These are phyloP conservation scores for Solanum corneliomulleri DNA, from an alignment of 257 asterid genomes.

Conservation along the genomic window DNA sequence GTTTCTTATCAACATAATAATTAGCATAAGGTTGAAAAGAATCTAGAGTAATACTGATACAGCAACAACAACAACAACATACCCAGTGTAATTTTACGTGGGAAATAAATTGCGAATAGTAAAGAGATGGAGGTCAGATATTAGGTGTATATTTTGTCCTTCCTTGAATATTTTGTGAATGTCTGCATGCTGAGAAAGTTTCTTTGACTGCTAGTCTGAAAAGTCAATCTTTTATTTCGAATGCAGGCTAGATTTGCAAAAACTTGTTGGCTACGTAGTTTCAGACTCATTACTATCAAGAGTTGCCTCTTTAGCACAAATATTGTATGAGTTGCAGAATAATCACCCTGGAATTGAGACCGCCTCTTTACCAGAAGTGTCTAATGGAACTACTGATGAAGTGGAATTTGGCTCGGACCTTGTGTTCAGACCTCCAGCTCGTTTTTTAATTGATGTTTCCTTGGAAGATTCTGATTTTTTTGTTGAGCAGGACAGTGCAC, in stretches of 20 bases:
- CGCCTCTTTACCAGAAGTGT: constrained; percentile 17
- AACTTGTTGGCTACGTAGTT: constrained; percentile 50
- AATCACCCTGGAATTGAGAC: constrained; percentile 26
- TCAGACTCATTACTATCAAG: constrained; percentile 39
- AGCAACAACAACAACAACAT: background rate
- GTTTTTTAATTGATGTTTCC: constrained; percentile 61
- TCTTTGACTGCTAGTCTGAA: background rate
- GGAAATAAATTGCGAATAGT: background rate
- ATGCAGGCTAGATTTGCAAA: constrained; percentile 72
- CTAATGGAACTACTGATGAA: constrained; percentile 31
- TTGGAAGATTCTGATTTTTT: constrained; percentile 37
- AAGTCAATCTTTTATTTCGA: background rate
- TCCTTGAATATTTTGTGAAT: background rate
- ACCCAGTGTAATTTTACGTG: background rate
- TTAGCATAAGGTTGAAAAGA: background rate
- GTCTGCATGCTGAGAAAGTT: background rate
- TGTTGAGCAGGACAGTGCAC: constrained; percentile 31
- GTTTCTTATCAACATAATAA: background rate
- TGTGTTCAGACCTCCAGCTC: constrained; percentile 60
- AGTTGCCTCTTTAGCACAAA: constrained; percentile 52
- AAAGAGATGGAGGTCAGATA: background rate
- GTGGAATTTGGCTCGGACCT: constrained; percentile 87
- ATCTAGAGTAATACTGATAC: background rate
- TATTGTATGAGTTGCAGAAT: constrained; percentile 50
- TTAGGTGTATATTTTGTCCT: background rate